Base-by-base conservation (phyloP, 2,329 filamentous ascomycete species). In the Cladobotryum protrusum region DNA sequence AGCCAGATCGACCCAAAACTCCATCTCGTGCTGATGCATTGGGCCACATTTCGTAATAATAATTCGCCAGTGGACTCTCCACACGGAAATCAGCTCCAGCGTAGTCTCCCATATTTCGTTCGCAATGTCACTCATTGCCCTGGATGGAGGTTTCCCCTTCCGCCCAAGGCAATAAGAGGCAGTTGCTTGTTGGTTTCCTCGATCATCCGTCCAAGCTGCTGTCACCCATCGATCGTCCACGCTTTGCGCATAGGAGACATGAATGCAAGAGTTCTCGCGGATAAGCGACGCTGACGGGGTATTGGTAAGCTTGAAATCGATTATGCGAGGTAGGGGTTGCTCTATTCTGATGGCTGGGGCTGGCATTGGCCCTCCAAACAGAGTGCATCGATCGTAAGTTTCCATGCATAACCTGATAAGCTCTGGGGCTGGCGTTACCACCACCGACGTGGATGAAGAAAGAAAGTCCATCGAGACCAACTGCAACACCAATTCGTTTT, bases 51-150 rank as follows among this genome's bases (percentile, higher is more conserved):
- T 87, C 33, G 85, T 82, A 52, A 95, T 78, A 53, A 89, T 82
- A 11, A 93, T 71, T 14, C 87, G 82, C 87, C 88, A 92, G 50
- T 85, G 82, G 0, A 91, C 82, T 58, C 82, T 85, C 65, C 83
- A 81, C 14, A 75, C 73, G 1, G 83, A 79, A 33, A 90, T 80
- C 32, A 92, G 77, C n/a, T 85, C 84, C 29, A 85, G 71, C 0
- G 88, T 92, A 1, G 83, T 86, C 49, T 83, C 78, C 87, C 88
- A 92, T 3, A 93, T 86, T 59, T 91, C 87, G 43, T 78, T 76
- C 1, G 82, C 81, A n/a, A 90, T 72, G 18, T 87, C 81, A 13
- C 72, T 72, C 54, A 89, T 79, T 1, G 71, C 61, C 13, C 72
- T 76, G 7, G 77, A 71, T 3, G 77, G 61, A 1, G 72, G 63